phyloP scores from a whole-genome alignment of 345 rosid species.

The Hirschfeldia incana region DNA sequence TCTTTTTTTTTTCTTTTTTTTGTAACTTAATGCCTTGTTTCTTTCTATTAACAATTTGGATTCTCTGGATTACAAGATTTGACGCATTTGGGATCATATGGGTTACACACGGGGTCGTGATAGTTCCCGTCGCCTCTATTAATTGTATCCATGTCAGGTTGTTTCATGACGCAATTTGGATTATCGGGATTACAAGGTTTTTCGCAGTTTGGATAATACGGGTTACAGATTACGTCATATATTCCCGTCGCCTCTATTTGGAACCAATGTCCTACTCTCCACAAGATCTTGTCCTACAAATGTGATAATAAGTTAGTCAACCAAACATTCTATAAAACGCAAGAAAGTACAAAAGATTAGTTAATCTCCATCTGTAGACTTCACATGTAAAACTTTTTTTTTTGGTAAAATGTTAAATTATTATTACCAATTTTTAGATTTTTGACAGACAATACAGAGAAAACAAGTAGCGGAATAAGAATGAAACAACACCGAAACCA shows the following conservation, averaged over 20 bases:
- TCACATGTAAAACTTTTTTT: background rate
- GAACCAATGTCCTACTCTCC: constrained; percentile 2
- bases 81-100: background rate
- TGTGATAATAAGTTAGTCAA: background rate
- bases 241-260: background rate
- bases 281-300: constrained; percentile 18
- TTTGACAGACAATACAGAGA: background rate
- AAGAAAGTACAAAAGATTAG: background rate
- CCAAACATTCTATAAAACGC: background rate
- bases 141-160: background rate
- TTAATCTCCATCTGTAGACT: background rate
- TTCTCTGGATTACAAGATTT: constrained; percentile 21
- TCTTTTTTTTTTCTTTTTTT: too few species aligned
- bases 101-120: background rate
- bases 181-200: background rate
- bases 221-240: background rate
- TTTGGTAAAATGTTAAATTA: too few species aligned
- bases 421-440: too few species aligned
- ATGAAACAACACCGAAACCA: background rate
- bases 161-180: background rate
- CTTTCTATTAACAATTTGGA: constrained; percentile 4
- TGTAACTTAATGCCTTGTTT: background rate
- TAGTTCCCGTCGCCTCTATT: background rate
- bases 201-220: background rate
- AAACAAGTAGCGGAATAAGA: background rate